phyloP scores from a whole-genome alignment of 169 alveolate species.

The Plasmodium sp. region DNA sequence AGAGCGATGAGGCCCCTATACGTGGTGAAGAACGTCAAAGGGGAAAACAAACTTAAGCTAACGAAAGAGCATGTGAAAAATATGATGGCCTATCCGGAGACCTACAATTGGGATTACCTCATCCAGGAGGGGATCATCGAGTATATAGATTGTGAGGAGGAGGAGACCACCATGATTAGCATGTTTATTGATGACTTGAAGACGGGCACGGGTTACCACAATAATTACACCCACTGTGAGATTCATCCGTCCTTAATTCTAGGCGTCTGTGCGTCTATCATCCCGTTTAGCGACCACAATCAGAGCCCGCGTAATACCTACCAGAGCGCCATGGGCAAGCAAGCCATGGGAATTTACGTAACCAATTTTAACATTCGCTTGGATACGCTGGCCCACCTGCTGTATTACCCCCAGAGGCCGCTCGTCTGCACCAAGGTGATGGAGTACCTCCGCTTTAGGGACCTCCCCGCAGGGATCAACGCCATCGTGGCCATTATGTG shows the following conservation, averaged over 20 bases:
- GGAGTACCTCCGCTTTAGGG: conserved; percentile 98
- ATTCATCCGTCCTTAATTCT: conserved; percentile 99
- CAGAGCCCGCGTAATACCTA: conserved; percentile 99
- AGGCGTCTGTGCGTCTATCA: conserved; percentile 99
- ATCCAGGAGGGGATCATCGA: conserved; percentile 97
- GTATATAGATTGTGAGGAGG: conserved; percentile 99
- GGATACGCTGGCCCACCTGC: conserved; percentile 98
- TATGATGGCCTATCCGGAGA: conserved; percentile 63
- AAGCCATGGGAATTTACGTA: conserved; percentile 99
- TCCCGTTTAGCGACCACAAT: conserved; percentile 99
- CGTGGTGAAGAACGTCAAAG: conserved; percentile 91
- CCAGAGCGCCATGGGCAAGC: conserved; percentile 99
- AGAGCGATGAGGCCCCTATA: conserved; percentile 98
- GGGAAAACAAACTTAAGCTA: conserved; percentile 87
- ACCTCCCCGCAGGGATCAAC: conserved; percentile 99
- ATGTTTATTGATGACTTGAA: conserved; percentile 96
- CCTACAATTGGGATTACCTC: conserved; percentile 89
- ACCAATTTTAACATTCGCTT: conserved; percentile 97
- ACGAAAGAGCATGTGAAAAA: conserved; percentile 87
- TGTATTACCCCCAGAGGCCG: conserved; percentile 99
- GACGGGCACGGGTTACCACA: conserved; percentile 86
- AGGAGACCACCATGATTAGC: conserved; percentile 99
- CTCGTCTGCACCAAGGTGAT: conserved; percentile 98
- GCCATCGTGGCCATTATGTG: conserved; percentile 98
- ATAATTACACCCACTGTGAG: conserved; percentile 99